Evolutionary conservation across 495 filamentous ascomycete species (phyloP).

Genomic region (Viridothelium virens): DNA sequence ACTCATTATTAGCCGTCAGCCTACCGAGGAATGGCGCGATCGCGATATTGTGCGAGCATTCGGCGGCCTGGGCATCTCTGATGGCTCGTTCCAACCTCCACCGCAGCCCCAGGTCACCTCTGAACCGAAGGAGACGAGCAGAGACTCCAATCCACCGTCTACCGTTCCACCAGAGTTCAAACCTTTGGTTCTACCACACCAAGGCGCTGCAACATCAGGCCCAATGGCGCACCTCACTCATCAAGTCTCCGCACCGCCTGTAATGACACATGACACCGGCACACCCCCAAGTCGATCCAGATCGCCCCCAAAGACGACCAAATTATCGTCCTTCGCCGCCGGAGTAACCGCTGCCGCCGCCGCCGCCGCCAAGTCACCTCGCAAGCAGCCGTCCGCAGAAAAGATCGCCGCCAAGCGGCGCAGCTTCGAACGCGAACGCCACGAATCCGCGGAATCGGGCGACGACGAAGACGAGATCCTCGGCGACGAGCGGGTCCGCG

Average conservation of each 20-base stretch:
- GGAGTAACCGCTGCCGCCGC: neutral
- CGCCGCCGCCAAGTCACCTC: constrained; percentile 17
- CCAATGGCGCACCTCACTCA: constrained; percentile 29
- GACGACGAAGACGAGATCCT: constrained; percentile 87
- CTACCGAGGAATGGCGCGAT: constrained; percentile 61
- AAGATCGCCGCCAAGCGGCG: constrained; percentile 68
- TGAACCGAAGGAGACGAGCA: constrained; percentile 11
- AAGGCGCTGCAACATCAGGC: neutral
- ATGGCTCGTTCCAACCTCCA: constrained; percentile 27
- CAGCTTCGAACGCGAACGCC: constrained; percentile 63
- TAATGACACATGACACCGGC: constrained; percentile 42
- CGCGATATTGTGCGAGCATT: constrained; percentile 40
- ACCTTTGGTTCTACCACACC: neutral
- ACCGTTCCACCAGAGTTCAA: neutral
- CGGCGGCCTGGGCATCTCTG: constrained; percentile 64
- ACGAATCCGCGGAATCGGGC: constrained; percentile 76
- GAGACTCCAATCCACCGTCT: neutral
- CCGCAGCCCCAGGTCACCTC: constrained; percentile 15
- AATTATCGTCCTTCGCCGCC: neutral
- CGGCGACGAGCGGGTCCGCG: constrained; percentile 50
- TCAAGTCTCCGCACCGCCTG: constrained; percentile 59
- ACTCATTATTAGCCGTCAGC: constrained; percentile 61
- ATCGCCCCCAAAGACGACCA: neutral
- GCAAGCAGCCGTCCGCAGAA: constrained; percentile 68
- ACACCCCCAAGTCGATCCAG: neutral